Evolutionary conservation across 257 asterid species (phyloP), one percentile per base, ranked within the genome.

Genomic region (Solanum virginianum): DNA sequence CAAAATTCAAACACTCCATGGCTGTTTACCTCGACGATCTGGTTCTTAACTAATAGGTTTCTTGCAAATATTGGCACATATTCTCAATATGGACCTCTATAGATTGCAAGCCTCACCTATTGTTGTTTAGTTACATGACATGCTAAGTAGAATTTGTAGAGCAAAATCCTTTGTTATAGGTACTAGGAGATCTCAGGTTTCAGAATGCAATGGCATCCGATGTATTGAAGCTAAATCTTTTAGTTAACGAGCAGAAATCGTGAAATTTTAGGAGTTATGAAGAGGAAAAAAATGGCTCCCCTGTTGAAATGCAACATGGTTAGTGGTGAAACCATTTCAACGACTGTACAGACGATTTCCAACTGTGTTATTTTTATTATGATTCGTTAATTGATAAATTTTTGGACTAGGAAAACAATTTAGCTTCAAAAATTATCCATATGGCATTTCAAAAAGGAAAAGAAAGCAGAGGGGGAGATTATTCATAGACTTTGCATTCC

Each of bases 401-500:
- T 77, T 14, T 77, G 47, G 60, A 77, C 63, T 51, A 49, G 45
- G 15, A 3, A 51, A 77, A 77, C 26, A 77, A 77, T 77, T 77
- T 77, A 53, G 63, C 47, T 51, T 26, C 47, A 77, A 77, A 77
- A 77, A 77, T 77, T 26, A 51, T 51, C 82, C 63, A 77, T 77
- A 15, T 10, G 10, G 41, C 13, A 51, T 77, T 77, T 77, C 63
- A 51, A 8, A 26, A 51, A 26, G 63, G 63, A 51, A 77, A 24
- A 24, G 82, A 26, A 51, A 77, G 26, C 8, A 51, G 63, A 26
- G 26, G 16, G 63, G 16, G 26, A 26, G 82, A 77, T 51, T 77
- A 77, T 87, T 94, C 98, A 54, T 84, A 95, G 80, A 94, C 94
- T 92, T 95, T 95, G 94, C 98, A 95, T 83, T 95, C 98, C 89